Conservation (phyloP, 768 basidiomycete genomes). For the Coprinellus micaceus region DNA sequence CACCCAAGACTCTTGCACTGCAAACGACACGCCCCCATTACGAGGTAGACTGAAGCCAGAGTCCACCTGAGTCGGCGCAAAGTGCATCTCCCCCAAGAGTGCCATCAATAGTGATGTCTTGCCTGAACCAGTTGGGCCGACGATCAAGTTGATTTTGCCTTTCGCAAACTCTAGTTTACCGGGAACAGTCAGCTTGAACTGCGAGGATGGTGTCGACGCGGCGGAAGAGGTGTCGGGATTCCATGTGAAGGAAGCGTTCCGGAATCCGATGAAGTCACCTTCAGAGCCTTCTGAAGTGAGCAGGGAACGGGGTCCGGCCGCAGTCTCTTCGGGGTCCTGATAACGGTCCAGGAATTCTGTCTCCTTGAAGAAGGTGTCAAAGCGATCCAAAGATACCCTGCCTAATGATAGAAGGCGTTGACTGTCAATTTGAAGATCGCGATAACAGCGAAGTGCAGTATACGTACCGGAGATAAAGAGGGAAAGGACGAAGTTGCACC, state of each 20-base stretch:
- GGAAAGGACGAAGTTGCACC: slow-evolving; percentile 18
- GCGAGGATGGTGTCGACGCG: slow-evolving; percentile 23
- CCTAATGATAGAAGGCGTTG: slow-evolving; percentile 22
- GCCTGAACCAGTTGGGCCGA: slow-evolving; percentile 57
- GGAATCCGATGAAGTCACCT: slow-evolving; percentile 43
- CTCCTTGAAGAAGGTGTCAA: slow-evolving; percentile 28
- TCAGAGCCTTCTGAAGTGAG: background rate
- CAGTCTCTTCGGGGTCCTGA: too few relatives aligned
- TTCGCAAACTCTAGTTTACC: slow-evolving; percentile 53
- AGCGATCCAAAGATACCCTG: slow-evolving; percentile 61
- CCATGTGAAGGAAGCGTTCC: slow-evolving; percentile 57
- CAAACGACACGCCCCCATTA: slow-evolving; percentile 67
- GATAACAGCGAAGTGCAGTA: background rate
- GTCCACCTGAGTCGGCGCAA: slow-evolving; percentile 43
- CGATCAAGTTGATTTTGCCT: slow-evolving; percentile 51
- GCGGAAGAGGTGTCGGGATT: slow-evolving; percentile 31
- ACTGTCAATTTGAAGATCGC: background rate
- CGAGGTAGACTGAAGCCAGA: slow-evolving; percentile 73
- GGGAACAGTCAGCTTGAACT: slow-evolving; percentile 49
- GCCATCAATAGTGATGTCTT: slow-evolving; percentile 66
- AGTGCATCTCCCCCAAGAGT: slow-evolving; percentile 66
- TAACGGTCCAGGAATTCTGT: slow-evolving; percentile 34
- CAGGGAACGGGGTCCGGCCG: slow-evolving; percentile 3
- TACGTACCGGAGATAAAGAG: slow-evolving; percentile 7
- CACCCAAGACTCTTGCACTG: slow-evolving; percentile 84